phyloP scores from a whole-genome alignment of 2,329 filamentous ascomycete genomes.

The Coniochaeta sp. region DNA sequence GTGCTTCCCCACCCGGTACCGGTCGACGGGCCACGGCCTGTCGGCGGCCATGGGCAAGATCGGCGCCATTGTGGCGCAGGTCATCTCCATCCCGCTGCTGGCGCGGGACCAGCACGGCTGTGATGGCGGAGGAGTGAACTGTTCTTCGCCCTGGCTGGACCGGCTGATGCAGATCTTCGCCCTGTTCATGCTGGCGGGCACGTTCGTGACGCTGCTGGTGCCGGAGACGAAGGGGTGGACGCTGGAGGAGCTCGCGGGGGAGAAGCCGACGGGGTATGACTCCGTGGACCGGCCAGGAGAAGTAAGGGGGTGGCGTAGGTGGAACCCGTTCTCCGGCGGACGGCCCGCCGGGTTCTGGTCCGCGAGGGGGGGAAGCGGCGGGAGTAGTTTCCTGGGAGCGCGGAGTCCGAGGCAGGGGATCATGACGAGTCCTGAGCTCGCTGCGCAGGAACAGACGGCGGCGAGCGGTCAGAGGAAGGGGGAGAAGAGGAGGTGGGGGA shows the following conservation, averaged over 20 bases:
- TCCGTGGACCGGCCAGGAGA: neutral
- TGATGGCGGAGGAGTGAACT: conserved; percentile 30
- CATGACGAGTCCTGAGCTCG: conserved; percentile 34
- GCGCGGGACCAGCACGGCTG: conserved; percentile 47
- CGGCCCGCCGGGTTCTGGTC: conserved; percentile 44
- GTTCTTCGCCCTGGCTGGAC: conserved; percentile 54
- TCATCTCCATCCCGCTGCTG: conserved; percentile 56
- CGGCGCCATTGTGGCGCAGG: conserved; percentile 60
- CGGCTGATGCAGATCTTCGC: conserved; percentile 73
- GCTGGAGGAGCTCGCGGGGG: conserved; percentile 63
- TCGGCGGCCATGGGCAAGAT: conserved; percentile 61
- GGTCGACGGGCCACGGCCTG: conserved; percentile 56
- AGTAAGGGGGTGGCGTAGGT: conserved; percentile 15
- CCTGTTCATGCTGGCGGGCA: conserved; percentile 71
- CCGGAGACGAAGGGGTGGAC: conserved; percentile 71
- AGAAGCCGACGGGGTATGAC: conserved; percentile 41
- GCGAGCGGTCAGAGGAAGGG: conserved; percentile 5
- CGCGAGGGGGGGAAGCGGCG: conserved; percentile 23
- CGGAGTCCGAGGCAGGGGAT: conserved; percentile 29
- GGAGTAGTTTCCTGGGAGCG: conserved; percentile 9
- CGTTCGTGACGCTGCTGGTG: conserved; percentile 62
- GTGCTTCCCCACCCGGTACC: conserved; percentile 57
- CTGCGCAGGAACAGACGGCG: conserved; percentile 14
- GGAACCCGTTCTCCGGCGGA: conserved; percentile 43
- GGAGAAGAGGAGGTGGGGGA: conserved; percentile 1